phyloP scores from a whole-genome alignment of 139 green algal genomes.

The Picochlorum sp. region DNA sequence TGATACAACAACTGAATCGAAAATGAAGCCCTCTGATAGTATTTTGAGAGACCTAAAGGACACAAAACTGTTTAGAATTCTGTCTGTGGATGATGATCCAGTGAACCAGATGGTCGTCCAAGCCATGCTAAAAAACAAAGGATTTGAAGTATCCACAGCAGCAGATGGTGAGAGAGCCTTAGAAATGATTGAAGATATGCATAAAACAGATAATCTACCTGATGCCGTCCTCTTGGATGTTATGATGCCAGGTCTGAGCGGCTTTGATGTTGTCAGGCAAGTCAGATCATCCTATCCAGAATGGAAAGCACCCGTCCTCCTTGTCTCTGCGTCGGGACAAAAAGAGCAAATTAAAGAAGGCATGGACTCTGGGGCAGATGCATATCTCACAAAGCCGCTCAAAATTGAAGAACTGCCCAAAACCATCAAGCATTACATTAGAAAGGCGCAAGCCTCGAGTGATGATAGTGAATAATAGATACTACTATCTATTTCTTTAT shows the following conservation, averaged over 20 bases:
- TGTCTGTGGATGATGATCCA: slow-evolving; percentile 55
- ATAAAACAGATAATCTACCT: slow-evolving; percentile 18
- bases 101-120: slow-evolving; percentile 64
- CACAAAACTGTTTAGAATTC: slow-evolving; percentile 20
- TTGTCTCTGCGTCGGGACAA: slow-evolving; percentile 54
- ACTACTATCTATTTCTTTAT: too few species aligned
- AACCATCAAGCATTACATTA: slow-evolving; percentile 28
- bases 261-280: slow-evolving; percentile 28
- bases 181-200: slow-evolving; percentile 20
- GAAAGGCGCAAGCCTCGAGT: background rate
- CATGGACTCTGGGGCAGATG: slow-evolving; percentile 44
- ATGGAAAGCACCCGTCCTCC: slow-evolving; percentile 58
- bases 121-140: slow-evolving; percentile 37
- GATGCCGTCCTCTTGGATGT: slow-evolving; percentile 66
- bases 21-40: background rate
- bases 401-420: slow-evolving; percentile 47
- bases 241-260: slow-evolving; percentile 70
- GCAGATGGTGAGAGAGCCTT: slow-evolving; percentile 29
- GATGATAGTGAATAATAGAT: background rate
- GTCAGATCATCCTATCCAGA: slow-evolving; percentile 34
- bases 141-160: slow-evolving; percentile 37
- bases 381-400: slow-evolving; percentile 66
- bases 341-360: slow-evolving; percentile 67
- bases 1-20: background rate
- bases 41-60: background rate